These are phyloP conservation scores for Brassica carinata DNA, from an alignment of 345 rosid genomes.

Conservation along the genomic window DNA sequence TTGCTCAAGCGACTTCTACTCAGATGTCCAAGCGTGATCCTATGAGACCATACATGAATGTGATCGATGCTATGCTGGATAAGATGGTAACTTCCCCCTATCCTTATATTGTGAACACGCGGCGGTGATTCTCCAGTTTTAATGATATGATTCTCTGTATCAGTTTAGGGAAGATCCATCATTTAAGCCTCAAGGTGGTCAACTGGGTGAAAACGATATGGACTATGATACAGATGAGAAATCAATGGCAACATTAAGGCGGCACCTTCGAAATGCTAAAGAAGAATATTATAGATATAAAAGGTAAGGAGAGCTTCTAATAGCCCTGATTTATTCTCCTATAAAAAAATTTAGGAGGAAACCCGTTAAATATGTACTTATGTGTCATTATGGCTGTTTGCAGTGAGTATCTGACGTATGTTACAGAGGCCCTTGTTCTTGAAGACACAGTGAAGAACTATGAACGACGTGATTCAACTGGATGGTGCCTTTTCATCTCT, in stretches of 20 bases:
- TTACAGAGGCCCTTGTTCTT: slow-evolving; percentile 82
- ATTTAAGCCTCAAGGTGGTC: slow-evolving; percentile 98
- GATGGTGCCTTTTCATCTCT: slow-evolving; percentile 56
- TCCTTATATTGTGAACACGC: slow-evolving; percentile 1
- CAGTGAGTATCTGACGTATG: slow-evolving; percentile 87
- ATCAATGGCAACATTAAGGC: slow-evolving; percentile 98
- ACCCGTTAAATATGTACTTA: background rate
- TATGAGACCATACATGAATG: slow-evolving; percentile 93
- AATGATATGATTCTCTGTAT: slow-evolving; percentile 19
- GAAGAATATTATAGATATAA: slow-evolving; percentile 92
- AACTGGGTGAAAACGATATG: slow-evolving; percentile 98
- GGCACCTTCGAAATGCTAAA: slow-evolving; percentile 90
- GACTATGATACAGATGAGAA: slow-evolving; percentile 99
- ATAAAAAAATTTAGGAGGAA: background rate
- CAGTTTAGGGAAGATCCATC: slow-evolving; percentile 93
- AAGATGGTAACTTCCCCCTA: slow-evolving; percentile 61
- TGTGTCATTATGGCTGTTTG: slow-evolving; percentile 28
- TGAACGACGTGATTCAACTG: slow-evolving; percentile 77
- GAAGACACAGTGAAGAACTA: slow-evolving; percentile 92
- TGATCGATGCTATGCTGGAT: slow-evolving; percentile 83
- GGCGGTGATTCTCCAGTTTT: slow-evolving; percentile 8
- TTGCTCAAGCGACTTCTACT: slow-evolving; percentile 98
- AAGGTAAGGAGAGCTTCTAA: slow-evolving; percentile 54
- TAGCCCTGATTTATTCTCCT: background rate
- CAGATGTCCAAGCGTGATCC: slow-evolving; percentile 99